Base-by-base conservation (phyloP, 176 grass and related monocot genomes). In the maize (Zea mays) region DNA sequence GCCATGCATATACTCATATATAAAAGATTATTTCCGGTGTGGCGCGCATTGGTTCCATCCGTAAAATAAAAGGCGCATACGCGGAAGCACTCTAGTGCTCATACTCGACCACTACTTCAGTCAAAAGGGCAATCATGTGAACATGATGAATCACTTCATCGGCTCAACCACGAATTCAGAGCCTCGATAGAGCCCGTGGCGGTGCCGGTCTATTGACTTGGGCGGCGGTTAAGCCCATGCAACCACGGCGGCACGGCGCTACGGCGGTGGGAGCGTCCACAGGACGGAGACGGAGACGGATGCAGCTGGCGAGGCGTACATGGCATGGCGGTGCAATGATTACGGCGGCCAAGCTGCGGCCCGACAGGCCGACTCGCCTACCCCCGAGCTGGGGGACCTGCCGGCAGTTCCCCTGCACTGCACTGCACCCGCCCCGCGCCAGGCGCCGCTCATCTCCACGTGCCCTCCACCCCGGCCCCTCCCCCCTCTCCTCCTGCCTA, bases 391-490 rank as follows among this genome's bases (percentile, higher is more conserved):
- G 79, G 91, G 88, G 76, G 91, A 94, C 91, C 72, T 88, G 94
- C 86, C 91, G 89, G 91, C 79, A 75, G 74, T 88, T 84, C 76
- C 74, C 91, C 90, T 83, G 88, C 88, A 93, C 90, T 82, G 88
- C 27, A 27, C 27, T 27, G 27, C 89, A 94, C 63, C 33, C 17
- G n/a, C 40, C 62, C 72, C 20, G 36, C 46, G 79, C 52, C 83
- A 89, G 84, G 65, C 84, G 52, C 66, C 68, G 6, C 52, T 54
- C 6, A 0, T 2, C 52, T 35, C 81, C 86, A 85, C 88, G 88
- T 88, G 88, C 81, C 78, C 69, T 56, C 60, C 81, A 27, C 41
- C 66, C 10, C 42, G 57, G 8, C 38, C 27, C 40, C 51, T 16
- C 10, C 37, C 33, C 10, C 56, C 7, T 7, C 12, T n/a, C 33